A percentile compares a stretch with the other conserved stretches of the same genome.
Conservation (phyloP, 768 basidiomycete genomes). For the Suillus spraguei region DNA sequence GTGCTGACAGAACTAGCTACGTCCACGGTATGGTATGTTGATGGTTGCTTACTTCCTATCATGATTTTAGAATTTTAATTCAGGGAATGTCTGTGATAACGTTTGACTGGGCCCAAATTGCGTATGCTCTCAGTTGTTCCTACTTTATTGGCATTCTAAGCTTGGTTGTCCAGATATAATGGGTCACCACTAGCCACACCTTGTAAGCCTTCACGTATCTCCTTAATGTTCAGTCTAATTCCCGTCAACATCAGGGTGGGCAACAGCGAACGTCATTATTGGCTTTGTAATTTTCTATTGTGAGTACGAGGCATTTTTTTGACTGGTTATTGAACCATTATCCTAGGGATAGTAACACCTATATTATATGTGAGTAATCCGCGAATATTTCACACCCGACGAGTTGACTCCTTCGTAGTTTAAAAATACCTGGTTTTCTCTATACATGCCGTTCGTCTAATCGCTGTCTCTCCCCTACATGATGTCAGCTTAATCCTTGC, state of each 20-base stretch:
- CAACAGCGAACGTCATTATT: constrained; percentile 67
- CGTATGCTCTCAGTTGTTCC: constrained; percentile 28
- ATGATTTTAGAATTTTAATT: background rate
- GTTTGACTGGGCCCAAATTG: constrained; percentile 81
- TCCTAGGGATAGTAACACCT: constrained; percentile 34
- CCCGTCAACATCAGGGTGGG: constrained; percentile 56
- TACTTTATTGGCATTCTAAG: constrained; percentile 1
- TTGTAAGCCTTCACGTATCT: constrained; percentile 32
- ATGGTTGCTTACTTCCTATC: background rate
- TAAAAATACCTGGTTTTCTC: constrained; percentile 62
- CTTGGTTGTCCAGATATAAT: constrained; percentile 22
- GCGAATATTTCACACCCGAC: constrained; percentile 36
- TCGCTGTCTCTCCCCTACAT: background rate
- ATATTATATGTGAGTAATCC: constrained; percentile 51
- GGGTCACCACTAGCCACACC: constrained; percentile 69
- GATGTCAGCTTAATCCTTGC: constrained; percentile 9
- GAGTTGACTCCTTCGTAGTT: constrained; percentile 36
- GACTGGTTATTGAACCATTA: constrained; percentile 7
- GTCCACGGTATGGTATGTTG: constrained; percentile 47
- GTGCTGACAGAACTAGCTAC: constrained; percentile 23
- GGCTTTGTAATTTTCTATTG: constrained; percentile 78
- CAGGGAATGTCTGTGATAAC: constrained; percentile 72
- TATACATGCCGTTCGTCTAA: constrained; percentile 56
- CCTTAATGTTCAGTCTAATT: background rate
- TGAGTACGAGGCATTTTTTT: constrained; percentile 22